Evolutionary conservation across 495 filamentous ascomycete genomes (phyloP), one percentile per base, ranked within the genome.

Genomic region (Aspergillus nidulans): DNA sequence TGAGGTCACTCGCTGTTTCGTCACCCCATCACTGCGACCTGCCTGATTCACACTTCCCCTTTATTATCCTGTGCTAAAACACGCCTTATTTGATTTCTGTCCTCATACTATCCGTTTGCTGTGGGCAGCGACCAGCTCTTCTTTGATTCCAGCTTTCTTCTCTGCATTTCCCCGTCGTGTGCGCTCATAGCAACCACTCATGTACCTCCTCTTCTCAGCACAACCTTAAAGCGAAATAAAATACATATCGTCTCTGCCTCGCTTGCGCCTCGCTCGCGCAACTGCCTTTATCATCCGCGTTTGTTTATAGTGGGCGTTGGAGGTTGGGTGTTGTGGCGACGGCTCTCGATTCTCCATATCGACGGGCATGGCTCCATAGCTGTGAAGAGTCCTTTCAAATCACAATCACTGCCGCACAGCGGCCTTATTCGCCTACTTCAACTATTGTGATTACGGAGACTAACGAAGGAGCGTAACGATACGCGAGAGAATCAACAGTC

Each of bases 291-390:
- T 56, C 23, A n/a, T 15, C n/a, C n/a, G n/a, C n/a, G n/a, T n/a
- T n/a, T n/a, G n/a, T n/a, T 1, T 24, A 8, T 2, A 24, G 30
- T 9, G 12, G 1, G 18, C 46, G 30, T 16, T 24, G 19, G 30
- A 21, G 10, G 21, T 28, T 12, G 0, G 19, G 32, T 24, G 32
- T 20, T 39, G 24, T 13, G n/a, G 20, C 20, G 12, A 23, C 25
- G 21, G 36, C 13, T 42, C 16, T 52, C 32, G 16, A 20, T 21
- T 28, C 25, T 24, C 16, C 50, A 30, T 46, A 18, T 47, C 49
- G 54, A 60, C 40, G 65, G 69, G 61, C 45, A 72, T 74, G 71
- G 69, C 65, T 59, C 55, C 63, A 41, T 70, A 72, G 60, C 60
- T 63, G 28, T 51, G 34, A 42, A 46, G 47, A 57, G 61, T 42